Base-by-base conservation (phyloP, 2,329 filamentous ascomycete species). In the Exutisphaerella laricina region DNA sequence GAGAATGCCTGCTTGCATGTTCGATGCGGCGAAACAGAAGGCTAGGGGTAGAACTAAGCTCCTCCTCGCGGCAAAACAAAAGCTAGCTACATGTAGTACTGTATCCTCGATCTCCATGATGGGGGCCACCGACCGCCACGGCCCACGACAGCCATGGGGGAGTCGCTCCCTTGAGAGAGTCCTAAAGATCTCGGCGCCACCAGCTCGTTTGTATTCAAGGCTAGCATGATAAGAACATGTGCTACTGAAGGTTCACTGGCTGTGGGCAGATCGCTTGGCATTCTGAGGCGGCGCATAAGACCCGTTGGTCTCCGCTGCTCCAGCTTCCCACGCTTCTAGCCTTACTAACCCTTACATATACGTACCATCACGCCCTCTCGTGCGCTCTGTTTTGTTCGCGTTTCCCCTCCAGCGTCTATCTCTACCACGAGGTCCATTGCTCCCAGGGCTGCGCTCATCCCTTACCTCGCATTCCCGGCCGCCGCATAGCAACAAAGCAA, bases 291-390 rank as follows among this genome's bases (percentile, higher is more conserved):
- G 14, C 30, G n/a, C 20, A 35, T 41, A 43, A 43, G 40, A 43
- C 40, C 40, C 40, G 32, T 29, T 43, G 32, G 22, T 28, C 40
- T 43, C 40, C 40, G 40, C 40, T n/a, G 23, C 3, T 40, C 28
- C 26, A 32, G 16, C 29, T 6, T 40, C 38, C 20, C 20, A 22
- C 18, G 26, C 7, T 13, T 13, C 10, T 33, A 10, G 26, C 18
- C 10, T 20, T 17, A n/a, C 26, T 16, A 20, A 20, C 26, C 16
- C 32, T 30, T 40, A 20, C 20, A 23, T 40, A 21, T 16, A 22
- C 17, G n/a, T 21, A 29, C 17, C n/a, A 22, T 32, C 38, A 13
- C 20, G 17, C 18, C 18, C 38, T 25, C 25, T 32, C 33, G 17
- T 23, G 17, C 23, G 17, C 33, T 35, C 14, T 12, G 9, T 23